Conservation (phyloP, 768 basidiomycete genomes). For the Suillus brevipes region DNA sequence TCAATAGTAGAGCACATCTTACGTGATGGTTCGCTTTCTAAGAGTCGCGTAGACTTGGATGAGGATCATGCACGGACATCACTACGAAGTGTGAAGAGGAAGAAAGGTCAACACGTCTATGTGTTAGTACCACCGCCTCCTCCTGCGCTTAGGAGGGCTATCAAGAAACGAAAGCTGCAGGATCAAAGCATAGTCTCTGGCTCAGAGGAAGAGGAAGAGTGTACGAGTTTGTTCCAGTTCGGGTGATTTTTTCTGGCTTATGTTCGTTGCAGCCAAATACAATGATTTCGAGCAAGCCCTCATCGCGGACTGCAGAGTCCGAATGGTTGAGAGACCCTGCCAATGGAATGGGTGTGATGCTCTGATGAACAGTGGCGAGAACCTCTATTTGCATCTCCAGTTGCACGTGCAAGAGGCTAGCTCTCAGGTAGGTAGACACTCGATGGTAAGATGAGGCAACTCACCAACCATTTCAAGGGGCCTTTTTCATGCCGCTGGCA, state of each 20-base stretch:
- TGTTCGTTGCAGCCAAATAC: constrained; percentile 39
- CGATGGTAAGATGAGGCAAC: constrained; percentile 2
- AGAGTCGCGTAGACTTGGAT: constrained; percentile 19
- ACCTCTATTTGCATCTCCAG: constrained; percentile 51
- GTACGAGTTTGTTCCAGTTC: constrained; percentile 30
- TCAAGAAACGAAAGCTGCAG: constrained; percentile 18
- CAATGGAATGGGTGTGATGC: constrained; percentile 60
- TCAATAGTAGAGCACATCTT: constrained; percentile 12
- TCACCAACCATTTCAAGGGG: constrained; percentile 28
- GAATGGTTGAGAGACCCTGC: constrained; percentile 50
- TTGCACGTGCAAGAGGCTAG: constrained; percentile 35
- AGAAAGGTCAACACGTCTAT: constrained; percentile 22
- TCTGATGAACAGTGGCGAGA: constrained; percentile 53
- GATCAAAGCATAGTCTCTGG: constrained; percentile 14
- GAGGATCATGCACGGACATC: constrained; percentile 4
- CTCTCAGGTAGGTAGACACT: constrained; percentile 29
- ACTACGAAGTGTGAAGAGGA: constrained; percentile 23
- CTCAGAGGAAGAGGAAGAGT: constrained; percentile 25
- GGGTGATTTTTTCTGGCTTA: constrained; percentile 26
- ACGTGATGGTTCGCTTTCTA: constrained; percentile 13
- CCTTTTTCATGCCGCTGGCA: constrained; percentile 56
- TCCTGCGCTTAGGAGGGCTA: constrained; percentile 22
- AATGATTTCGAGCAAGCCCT: constrained; percentile 41
- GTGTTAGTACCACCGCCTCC: constrained; percentile 31
- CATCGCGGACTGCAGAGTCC: constrained; percentile 47